Evolutionary conservation across 169 alveolate genomes (phyloP).

Genomic region (Eimeria acervulina): DNA sequence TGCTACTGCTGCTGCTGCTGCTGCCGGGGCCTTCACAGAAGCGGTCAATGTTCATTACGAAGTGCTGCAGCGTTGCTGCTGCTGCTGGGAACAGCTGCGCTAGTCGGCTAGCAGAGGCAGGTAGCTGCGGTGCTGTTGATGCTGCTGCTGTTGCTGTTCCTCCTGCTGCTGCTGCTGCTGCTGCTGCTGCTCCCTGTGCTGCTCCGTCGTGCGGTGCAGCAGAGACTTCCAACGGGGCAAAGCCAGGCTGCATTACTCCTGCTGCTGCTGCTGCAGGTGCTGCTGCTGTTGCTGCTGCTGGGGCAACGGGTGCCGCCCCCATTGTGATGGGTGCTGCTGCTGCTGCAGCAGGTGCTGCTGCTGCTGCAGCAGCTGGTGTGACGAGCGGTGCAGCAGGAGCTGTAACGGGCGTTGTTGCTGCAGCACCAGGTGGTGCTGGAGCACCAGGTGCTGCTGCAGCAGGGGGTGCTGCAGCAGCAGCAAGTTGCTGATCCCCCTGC

Average conservation of each 20-base stretch:
- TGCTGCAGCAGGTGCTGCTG: background rate
- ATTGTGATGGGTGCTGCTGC: background rate
- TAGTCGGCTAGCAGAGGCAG: constrained; percentile 1
- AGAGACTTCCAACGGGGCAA: background rate
- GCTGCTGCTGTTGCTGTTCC: no score
- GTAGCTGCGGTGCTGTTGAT: background rate
- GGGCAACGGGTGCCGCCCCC: background rate
- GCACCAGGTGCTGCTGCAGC: constrained; percentile 15
- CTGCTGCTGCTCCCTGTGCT: constrained; percentile 6
- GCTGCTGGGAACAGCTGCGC: constrained; percentile 49
- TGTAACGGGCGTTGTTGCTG: constrained; percentile 34
- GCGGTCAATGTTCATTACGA: background rate
- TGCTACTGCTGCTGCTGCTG: constrained; percentile 48
- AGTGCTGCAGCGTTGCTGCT: constrained; percentile 69
- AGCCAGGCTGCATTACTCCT: background rate
- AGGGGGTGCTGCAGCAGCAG: background rate
- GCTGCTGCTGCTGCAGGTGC: constrained; percentile 36
- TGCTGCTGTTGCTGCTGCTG: constrained; percentile 17
- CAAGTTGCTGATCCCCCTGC: constrained; percentile 6
- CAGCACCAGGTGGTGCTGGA: background rate
- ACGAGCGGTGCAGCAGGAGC: background rate
- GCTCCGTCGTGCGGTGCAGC: constrained; percentile 11
- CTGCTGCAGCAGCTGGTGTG: background rate
- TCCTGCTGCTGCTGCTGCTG: constrained; percentile 30
- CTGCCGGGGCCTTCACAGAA: constrained; percentile 11